phyloP scores from a whole-genome alignment of 352 stramenopile species.

The Phytopythium boreale region DNA sequence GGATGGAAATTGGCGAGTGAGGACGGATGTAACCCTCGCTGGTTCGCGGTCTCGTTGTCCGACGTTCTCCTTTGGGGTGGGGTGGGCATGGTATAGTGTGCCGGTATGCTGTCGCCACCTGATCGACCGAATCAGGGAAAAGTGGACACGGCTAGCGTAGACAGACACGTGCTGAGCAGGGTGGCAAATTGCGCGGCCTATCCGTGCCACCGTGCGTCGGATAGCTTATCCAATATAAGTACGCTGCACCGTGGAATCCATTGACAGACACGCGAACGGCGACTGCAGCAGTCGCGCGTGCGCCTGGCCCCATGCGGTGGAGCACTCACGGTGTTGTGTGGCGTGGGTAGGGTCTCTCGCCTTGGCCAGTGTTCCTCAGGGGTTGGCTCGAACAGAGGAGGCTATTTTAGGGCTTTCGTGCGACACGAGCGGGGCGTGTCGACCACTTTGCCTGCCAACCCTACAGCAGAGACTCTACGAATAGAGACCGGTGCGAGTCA shows the following conservation, averaged over 20 bases:
- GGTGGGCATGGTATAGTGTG: too few species aligned
- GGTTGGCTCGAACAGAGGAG: too few species aligned
- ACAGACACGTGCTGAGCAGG: not conserved
- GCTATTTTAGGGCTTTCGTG: not conserved
- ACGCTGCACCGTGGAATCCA: not conserved
- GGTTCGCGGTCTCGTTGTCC: not conserved
- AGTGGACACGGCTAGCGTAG: constrained; percentile 2
- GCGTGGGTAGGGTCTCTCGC: not conserved
- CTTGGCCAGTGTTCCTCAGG: too few species aligned
- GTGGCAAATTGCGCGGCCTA: not conserved
- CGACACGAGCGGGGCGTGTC: not conserved
- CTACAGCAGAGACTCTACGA: too few species aligned
- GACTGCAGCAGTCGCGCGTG: not conserved
- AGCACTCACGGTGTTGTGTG: not conserved
- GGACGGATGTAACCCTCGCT: not conserved
- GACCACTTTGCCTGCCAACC: too few species aligned
- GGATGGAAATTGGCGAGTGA: not conserved
- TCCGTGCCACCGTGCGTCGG: not conserved
- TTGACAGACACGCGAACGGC: not conserved
- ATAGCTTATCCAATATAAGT: too few species aligned
- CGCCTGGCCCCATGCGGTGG: not conserved
- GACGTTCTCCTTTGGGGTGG: not conserved
- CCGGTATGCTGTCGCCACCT: not conserved
- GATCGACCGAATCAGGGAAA: not conserved
- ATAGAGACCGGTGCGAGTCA: not conserved